Percentiles rank a stretch among this genome's conserved stretches.
phyloP scores from a whole-genome alignment of 148 eudicot genomes.

The Dianthus caryophyllus region DNA sequence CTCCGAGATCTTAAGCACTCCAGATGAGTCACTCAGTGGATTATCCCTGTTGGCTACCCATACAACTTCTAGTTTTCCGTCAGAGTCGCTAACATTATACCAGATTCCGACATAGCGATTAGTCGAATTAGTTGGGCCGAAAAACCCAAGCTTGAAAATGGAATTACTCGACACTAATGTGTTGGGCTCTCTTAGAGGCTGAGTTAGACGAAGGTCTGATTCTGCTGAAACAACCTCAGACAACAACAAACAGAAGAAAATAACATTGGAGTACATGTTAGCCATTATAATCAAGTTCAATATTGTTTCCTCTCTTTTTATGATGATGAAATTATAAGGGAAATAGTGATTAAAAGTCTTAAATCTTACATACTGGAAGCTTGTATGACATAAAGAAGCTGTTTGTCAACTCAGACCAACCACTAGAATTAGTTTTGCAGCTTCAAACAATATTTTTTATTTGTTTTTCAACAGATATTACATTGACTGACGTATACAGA shows the following conservation, averaged over 20 bases:
- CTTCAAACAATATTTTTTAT: neutral
- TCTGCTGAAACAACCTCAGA: neutral
- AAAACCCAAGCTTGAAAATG: constrained; percentile 37
- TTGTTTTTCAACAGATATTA: too few species aligned
- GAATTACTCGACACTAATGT: constrained; percentile 25
- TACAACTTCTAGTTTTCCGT: constrained; percentile 14
- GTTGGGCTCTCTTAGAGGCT: constrained; percentile 17
- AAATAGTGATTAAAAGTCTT: neutral
- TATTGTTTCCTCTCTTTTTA: neutral
- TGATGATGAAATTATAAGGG: neutral
- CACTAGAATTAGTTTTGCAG: neutral
- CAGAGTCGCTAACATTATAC: constrained; percentile 14
- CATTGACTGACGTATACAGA: too few species aligned
- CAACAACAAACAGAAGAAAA: constrained; percentile 12
- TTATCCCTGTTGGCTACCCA: constrained; percentile 52
- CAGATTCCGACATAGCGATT: constrained; percentile 39
- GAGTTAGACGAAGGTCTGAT: constrained; percentile 5
- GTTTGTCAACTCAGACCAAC: neutral
- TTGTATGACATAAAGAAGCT: neutral
- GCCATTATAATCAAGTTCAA: neutral
- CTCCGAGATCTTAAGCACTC: constrained; percentile 17
- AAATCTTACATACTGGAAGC: neutral
- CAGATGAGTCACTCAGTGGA: constrained; percentile 33
- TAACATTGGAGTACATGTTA: neutral
- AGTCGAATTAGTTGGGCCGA: constrained; percentile 27